These are phyloP conservation scores for Quercus ilex DNA, from an alignment of 306 rosid species.

Conservation along the genomic window DNA sequence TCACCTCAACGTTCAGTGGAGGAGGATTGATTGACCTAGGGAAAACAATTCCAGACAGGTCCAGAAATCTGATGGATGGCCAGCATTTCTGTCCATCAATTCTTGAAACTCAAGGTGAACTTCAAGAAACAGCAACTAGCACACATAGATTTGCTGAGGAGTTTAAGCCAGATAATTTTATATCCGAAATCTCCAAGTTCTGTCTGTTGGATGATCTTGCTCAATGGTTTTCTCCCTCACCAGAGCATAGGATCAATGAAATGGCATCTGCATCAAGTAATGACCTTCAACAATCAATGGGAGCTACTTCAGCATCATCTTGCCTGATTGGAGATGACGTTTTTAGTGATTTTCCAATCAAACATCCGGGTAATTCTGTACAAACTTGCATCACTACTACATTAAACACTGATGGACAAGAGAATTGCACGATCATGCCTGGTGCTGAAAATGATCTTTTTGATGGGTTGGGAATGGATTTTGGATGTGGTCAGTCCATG, in stretches of 20 bases:
- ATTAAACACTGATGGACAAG: slow-evolving; percentile 27
- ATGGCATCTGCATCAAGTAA: slow-evolving; percentile 30
- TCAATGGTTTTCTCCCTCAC: slow-evolving; percentile 55
- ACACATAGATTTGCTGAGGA: slow-evolving; percentile 31
- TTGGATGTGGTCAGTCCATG: slow-evolving; percentile 24
- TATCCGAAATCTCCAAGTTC: slow-evolving; percentile 37
- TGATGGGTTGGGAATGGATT: slow-evolving; percentile 34
- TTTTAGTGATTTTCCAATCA: slow-evolving; percentile 11
- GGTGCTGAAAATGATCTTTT: slow-evolving; percentile 27
- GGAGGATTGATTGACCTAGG: slow-evolving; percentile 5
- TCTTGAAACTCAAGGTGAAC: slow-evolving; percentile 18
- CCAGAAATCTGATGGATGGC: slow-evolving; percentile 23
- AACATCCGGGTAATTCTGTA: slow-evolving; percentile 22
- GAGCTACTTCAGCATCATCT: slow-evolving; percentile 32
- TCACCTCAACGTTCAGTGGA: slow-evolving; percentile 17
- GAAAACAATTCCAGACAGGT: slow-evolving; percentile 29
- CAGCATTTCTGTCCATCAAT: slow-evolving; percentile 25
- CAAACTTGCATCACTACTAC: slow-evolving; percentile 26
- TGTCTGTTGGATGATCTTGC: slow-evolving; percentile 53
- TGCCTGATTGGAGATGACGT: slow-evolving; percentile 33
- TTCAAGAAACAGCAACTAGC: slow-evolving; percentile 16
- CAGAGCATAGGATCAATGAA: slow-evolving; percentile 29
- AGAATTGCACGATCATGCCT: slow-evolving; percentile 22
- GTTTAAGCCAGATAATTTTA: slow-evolving; percentile 32
- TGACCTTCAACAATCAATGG: slow-evolving; percentile 34